These are phyloP conservation scores for Fonsecaea pedrosoi DNA, from an alignment of 2,329 filamentous ascomycete species.

Conservation along the genomic window DNA sequence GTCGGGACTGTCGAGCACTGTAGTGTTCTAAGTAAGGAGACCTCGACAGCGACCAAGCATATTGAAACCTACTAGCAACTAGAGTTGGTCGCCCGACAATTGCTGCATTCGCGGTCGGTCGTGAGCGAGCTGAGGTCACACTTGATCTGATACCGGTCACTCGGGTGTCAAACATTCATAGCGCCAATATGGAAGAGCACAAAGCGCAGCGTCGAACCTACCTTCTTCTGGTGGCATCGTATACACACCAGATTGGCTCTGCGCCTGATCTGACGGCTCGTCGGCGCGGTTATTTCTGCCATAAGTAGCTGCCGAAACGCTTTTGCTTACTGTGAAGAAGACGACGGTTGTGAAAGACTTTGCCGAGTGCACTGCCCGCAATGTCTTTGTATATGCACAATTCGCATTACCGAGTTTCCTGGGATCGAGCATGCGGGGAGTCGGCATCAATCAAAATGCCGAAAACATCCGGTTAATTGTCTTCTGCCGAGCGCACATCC, in stretches of 20 bases:
- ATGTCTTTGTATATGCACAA: not conserved
- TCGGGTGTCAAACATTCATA: not conserved
- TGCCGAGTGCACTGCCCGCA: not conserved
- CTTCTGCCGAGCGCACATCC: no score
- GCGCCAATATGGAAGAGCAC: not conserved
- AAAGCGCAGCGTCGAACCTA: not conserved
- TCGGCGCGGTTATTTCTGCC: not conserved
- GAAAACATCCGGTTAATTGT: no score
- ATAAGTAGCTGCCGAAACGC: not conserved
- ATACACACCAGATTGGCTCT: not conserved
- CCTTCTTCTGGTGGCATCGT: conserved; percentile 4
- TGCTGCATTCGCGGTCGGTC: not conserved
- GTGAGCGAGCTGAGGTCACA: not conserved
- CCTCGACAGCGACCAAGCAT: not conserved
- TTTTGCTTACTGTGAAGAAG: not conserved
- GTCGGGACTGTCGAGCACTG: not conserved
- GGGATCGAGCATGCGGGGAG: no score
- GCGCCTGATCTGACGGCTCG: not conserved
- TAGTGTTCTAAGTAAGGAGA: not conserved
- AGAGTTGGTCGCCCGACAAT: not conserved
- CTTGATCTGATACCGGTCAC: not conserved
- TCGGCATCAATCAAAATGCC: no score
- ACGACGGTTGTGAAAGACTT: not conserved
- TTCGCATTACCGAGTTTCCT: no score
- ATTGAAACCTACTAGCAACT: not conserved